Evolutionary conservation across 1,284 basidiomycete genomes (phyloP).

Genomic region (Chalciporus piperatoides): DNA sequence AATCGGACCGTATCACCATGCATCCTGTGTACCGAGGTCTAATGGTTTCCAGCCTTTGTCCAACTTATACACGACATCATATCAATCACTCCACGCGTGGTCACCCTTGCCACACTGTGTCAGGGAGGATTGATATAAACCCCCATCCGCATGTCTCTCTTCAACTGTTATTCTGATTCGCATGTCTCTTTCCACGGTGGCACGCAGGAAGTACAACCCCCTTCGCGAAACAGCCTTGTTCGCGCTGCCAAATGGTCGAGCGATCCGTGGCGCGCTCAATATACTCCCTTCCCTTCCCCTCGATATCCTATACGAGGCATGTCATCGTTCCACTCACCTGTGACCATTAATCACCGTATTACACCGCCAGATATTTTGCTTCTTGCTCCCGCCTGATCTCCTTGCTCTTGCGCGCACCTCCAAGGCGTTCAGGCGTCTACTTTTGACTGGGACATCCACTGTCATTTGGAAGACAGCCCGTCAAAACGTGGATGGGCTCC

Average conservation of each 20-base stretch:
- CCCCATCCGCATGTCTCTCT: neutral
- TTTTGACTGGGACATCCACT: slow-evolving; percentile 22
- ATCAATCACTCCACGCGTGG: neutral
- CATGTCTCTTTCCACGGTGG: slow-evolving; percentile 12
- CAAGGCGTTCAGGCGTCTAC: slow-evolving; percentile 26
- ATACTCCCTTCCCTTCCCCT: slow-evolving; percentile 25
- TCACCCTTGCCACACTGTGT: neutral
- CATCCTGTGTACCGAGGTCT: neutral
- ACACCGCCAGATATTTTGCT: slow-evolving; percentile 27
- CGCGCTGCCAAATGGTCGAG: slow-evolving; percentile 1
- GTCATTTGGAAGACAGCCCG: slow-evolving; percentile 32
- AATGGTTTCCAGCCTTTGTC: neutral
- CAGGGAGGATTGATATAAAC: slow-evolving; percentile 7
- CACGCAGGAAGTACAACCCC: neutral
- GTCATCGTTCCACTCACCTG: neutral
- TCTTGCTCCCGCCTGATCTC: slow-evolving; percentile 29
- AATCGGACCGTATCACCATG: neutral
- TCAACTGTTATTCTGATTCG: neutral
- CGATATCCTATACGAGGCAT: slow-evolving; percentile 27
- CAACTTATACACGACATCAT: neutral
- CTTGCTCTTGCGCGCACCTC: slow-evolving; percentile 31
- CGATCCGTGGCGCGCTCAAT: slow-evolving; percentile 24
- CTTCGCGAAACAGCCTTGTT: neutral
- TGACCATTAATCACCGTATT: neutral
- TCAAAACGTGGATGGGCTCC: slow-evolving; percentile 24